A percentile compares a stretch with the other conserved stretches of the same genome.
Evolutionary conservation across 257 asterid genomes (phyloP).

Genomic region (Forsythia viridissima): DNA sequence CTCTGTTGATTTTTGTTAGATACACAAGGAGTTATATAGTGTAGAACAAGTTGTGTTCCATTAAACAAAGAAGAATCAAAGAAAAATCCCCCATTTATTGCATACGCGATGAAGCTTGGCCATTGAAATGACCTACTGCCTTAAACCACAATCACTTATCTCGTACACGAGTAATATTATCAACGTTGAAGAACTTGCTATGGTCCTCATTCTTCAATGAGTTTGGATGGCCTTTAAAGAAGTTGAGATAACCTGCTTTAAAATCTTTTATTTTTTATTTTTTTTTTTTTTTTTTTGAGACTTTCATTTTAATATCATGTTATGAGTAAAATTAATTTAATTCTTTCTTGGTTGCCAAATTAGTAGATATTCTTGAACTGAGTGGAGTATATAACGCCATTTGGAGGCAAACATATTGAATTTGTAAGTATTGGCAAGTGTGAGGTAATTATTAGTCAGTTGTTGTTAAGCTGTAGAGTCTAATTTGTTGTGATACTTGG

Average conservation of each 20-base stretch:
- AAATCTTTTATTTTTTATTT: slow-evolving; percentile 6
- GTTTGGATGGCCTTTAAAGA: background rate
- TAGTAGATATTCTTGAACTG: slow-evolving; percentile 88
- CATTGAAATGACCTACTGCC: background rate
- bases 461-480: background rate
- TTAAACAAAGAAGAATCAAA: too few relatives aligned
- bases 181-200: background rate
- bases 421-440: slow-evolving; percentile 96
- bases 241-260: background rate
- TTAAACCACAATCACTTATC: too few relatives aligned
- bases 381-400: slow-evolving; percentile 61
- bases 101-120: background rate
- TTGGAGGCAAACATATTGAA: slow-evolving; percentile 88
- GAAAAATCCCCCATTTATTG: too few relatives aligned
- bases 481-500: too few relatives aligned
- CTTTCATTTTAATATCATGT: slow-evolving; percentile 7
- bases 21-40: too few relatives aligned
- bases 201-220: background rate
- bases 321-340: background rate
- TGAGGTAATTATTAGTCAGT: slow-evolving; percentile 54
- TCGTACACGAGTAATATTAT: too few relatives aligned
- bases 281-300: background rate
- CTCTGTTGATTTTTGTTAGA: too few relatives aligned
- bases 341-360: slow-evolving; percentile 44
- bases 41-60: too few relatives aligned